These are phyloP conservation scores for Pichia nakasei DNA, from an alignment of 805 yeast genomes.

Conservation along the genomic window DNA sequence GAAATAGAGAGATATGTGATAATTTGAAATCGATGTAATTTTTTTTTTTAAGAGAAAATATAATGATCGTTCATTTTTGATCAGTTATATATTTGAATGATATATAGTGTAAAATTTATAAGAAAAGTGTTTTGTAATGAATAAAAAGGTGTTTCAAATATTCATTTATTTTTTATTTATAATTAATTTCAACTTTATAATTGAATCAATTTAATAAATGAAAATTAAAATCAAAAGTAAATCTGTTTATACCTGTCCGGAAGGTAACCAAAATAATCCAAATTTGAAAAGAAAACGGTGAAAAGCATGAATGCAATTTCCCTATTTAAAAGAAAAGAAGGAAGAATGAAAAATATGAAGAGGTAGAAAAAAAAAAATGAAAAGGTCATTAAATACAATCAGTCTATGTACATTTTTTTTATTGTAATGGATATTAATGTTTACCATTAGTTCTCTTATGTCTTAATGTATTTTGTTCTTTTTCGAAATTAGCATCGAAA, in stretches of 20 bases:
- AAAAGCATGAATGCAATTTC: no score
- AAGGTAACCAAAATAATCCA: constrained; percentile 2
- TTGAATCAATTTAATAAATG: no score
- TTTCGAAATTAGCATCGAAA: constrained; percentile 77
- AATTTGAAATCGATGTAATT: no score
- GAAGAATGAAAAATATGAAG: background rate
- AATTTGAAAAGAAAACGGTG: background rate
- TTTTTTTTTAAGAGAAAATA: no score
- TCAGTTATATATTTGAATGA: no score
- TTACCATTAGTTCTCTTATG: constrained; percentile 64
- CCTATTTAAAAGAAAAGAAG: background rate
- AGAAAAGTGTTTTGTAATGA: no score
- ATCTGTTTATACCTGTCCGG: constrained; percentile 1
- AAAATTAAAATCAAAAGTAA: background rate
- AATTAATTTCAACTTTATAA: no score
- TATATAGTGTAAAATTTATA: no score
- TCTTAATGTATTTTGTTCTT: constrained; percentile 59
- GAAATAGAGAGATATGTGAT: no score
- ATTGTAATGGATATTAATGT: constrained; percentile 40
- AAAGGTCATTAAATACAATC: background rate
- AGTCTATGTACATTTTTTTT: background rate
- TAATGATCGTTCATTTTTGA: no score
- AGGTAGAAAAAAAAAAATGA: background rate
- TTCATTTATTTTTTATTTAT: no score
- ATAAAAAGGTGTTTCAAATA: no score